These are phyloP conservation scores for Royoungia palumana DNA, from an alignment of 768 basidiomycete genomes.

Conservation along the genomic window DNA sequence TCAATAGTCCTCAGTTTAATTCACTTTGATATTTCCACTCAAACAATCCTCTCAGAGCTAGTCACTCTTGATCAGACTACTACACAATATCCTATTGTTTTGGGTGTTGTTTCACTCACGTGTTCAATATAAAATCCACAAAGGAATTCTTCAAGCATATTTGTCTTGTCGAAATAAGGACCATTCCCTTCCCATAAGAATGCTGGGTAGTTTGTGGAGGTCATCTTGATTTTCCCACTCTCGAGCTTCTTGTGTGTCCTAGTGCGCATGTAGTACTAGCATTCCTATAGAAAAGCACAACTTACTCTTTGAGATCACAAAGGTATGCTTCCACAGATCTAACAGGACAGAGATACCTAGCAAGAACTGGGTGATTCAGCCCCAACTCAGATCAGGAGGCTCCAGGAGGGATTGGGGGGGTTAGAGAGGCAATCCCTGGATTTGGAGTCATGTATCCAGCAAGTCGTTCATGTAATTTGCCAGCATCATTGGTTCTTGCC, in stretches of 20 bases:
- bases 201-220: background rate
- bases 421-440: background rate
- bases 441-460: background rate
- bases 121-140: background rate
- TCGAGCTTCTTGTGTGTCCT: constrained; percentile 1
- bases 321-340: background rate
- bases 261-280: no score
- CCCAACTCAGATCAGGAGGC: background rate
- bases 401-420: background rate
- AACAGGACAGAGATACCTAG: background rate
- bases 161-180: background rate
- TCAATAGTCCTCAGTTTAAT: no score
- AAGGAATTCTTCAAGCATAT: background rate
- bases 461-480: background rate
- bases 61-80: no score
- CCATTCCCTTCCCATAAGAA: constrained; percentile 7
- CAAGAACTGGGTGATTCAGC: constrained; percentile 3
- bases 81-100: no score
- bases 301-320: no score
- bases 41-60: no score
- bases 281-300: no score
- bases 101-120: no score
- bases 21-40: no score
- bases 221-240: constrained; percentile 2
- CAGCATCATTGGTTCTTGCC: background rate